phyloP scores from a whole-genome alignment of 345 rosid genomes.

The Lumnitzera littorea region DNA sequence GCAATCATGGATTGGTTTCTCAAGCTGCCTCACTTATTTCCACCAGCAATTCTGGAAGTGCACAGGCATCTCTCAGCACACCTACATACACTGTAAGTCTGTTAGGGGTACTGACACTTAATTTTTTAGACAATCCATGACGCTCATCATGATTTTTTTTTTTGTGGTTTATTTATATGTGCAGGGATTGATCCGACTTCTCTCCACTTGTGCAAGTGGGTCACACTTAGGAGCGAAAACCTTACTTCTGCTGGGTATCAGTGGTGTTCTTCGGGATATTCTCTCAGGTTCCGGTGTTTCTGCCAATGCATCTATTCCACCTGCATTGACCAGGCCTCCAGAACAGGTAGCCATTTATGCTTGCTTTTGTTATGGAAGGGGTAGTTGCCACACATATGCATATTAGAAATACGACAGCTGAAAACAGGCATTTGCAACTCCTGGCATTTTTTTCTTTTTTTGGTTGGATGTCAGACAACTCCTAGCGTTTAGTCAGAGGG shows the following conservation, averaged over 20 bases:
- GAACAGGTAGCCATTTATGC: slow-evolving; percentile 64
- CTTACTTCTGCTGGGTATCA: slow-evolving; percentile 84
- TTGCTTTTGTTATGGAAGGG: neutral
- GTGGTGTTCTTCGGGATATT: slow-evolving; percentile 89
- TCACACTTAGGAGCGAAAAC: slow-evolving; percentile 94
- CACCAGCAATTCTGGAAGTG: slow-evolving; percentile 87
- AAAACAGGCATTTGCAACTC: neutral
- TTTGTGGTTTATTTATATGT: slow-evolving; percentile 10
- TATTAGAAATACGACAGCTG: too few relatives aligned
- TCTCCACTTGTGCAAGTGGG: slow-evolving; percentile 97
- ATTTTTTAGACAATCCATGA: neutral
- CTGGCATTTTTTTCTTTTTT: too few relatives aligned
- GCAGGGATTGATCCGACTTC: slow-evolving; percentile 93
- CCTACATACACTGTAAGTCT: slow-evolving; percentile 81
- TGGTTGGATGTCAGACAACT: too few relatives aligned
- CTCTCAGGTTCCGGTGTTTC: slow-evolving; percentile 83
- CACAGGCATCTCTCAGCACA: slow-evolving; percentile 86
- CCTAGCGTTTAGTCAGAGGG: too few relatives aligned
- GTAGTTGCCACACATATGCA: neutral
- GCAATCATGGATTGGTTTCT: slow-evolving; percentile 92
- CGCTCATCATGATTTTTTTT: slow-evolving; percentile 3
- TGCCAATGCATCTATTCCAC: slow-evolving; percentile 74
- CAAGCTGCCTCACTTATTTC: slow-evolving; percentile 98
- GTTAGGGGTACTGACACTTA: neutral
- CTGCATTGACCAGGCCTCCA: slow-evolving; percentile 88